These are phyloP conservation scores for Nevesoporus exiguus DNA, from an alignment of 768 basidiomycete species.

Conservation along the genomic window DNA sequence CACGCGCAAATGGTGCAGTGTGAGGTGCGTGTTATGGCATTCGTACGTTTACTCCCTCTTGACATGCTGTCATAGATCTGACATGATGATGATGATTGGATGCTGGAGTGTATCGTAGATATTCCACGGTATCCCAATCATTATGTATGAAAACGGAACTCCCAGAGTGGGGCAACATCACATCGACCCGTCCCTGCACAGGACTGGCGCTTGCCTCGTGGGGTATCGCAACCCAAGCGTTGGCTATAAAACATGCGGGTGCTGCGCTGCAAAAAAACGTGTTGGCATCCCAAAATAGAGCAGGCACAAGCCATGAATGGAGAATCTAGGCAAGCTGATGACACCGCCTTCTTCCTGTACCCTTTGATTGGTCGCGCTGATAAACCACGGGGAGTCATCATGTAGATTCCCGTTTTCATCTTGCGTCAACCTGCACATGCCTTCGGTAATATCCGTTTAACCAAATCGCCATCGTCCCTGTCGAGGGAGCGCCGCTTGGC, in stretches of 20 bases:
- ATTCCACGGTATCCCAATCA: slow-evolving; percentile 21
- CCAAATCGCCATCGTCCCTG: slow-evolving; percentile 23
- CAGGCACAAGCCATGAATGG: slow-evolving; percentile 12
- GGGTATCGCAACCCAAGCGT: slow-evolving; percentile 15
- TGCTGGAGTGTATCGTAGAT: slow-evolving; percentile 22
- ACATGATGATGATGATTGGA: slow-evolving; percentile 18
- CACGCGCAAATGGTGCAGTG: slow-evolving; percentile 15
- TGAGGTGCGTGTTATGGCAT: slow-evolving; percentile 22
- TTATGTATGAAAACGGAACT: slow-evolving; percentile 31
- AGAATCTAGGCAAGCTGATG: slow-evolving; percentile 18
- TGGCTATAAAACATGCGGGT: slow-evolving; percentile 26
- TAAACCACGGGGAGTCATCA: slow-evolving; percentile 32
- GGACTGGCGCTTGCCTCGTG: slow-evolving; percentile 31
- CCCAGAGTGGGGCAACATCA: slow-evolving; percentile 21
- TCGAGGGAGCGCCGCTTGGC: slow-evolving; percentile 22
- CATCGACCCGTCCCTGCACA: slow-evolving; percentile 15
- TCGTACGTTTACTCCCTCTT: slow-evolving; percentile 24
- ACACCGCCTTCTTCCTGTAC: slow-evolving; percentile 30
- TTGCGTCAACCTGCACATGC: slow-evolving; percentile 27
- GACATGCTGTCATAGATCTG: slow-evolving; percentile 22
- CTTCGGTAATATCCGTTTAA: slow-evolving; percentile 35
- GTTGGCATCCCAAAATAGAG: slow-evolving; percentile 29
- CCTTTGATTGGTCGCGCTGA: slow-evolving; percentile 33
- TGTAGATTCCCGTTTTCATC: slow-evolving; percentile 34
- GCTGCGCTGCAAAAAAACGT: slow-evolving; percentile 35